phyloP scores from a whole-genome alignment of 371 early-diverging fungal species.

The Mortierella sp. region DNA sequence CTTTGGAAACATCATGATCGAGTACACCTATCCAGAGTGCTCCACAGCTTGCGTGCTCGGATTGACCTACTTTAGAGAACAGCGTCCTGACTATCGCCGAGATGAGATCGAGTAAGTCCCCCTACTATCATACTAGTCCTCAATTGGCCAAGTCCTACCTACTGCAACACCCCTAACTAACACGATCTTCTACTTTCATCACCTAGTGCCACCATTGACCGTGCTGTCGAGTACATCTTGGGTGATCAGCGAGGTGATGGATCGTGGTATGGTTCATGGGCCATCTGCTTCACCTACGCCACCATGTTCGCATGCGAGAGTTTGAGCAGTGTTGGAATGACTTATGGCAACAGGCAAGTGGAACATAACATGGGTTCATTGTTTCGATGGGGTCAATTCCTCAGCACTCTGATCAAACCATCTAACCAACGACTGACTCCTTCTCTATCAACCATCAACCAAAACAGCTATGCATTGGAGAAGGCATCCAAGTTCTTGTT shows the following conservation, averaged over 20 bases:
- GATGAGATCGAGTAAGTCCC: slow-evolving; percentile 84
- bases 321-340: slow-evolving; percentile 85
- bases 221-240: slow-evolving; percentile 80
- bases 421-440: no score
- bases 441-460: background rate
- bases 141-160: no score
- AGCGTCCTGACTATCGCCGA: slow-evolving; percentile 83
- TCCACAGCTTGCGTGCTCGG: slow-evolving; percentile 93
- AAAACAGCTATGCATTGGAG: slow-evolving; percentile 56
- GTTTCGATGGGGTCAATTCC: no score
- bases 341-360: slow-evolving; percentile 78
- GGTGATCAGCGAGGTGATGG: slow-evolving; percentile 84
- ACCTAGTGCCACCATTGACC: slow-evolving; percentile 55
- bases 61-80: slow-evolving; percentile 79
- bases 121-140: no score
- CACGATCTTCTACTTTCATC: slow-evolving; percentile 3
- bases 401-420: no score
- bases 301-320: slow-evolving; percentile 93
- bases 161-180: no score
- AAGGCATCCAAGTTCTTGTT: slow-evolving; percentile 90
- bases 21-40: slow-evolving; percentile 97
- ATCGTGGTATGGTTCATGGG: slow-evolving; percentile 97
- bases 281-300: slow-evolving; percentile 97
- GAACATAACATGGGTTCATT: slow-evolving; percentile 1
- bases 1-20: slow-evolving; percentile 92